Base-by-base conservation (phyloP, 441 rosid species). In the Pelargonium cotyledonis region DNA sequence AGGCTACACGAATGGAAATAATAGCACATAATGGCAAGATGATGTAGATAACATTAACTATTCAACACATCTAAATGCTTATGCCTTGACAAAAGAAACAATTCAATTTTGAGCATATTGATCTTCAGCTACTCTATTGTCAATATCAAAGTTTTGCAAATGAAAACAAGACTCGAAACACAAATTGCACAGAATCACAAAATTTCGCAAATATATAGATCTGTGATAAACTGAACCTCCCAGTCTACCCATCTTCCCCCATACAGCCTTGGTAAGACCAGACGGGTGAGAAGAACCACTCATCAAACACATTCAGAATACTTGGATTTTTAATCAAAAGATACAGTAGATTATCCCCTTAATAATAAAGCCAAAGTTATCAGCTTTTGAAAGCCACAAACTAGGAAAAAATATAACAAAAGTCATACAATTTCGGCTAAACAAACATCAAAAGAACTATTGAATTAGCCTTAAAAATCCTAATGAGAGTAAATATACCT, bases 401-500 rank as follows among this genome's bases (percentile, higher is more conserved):
- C 41, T 5, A 23, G 16, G 23, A 15, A 31, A 29, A 62, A 62
- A 8, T 23, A 1, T 58, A 62, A 26, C 41, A 23, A 10, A 62
- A 29, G 41, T 62, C 8, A 23, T 19, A 16, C 31, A 18, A 58
- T 61, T 61, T 31, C 14, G 65, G 65, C 14, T 29, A 12, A 11
- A 62, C 65, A 62, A 62, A 11, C 65, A 67, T 40, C 23, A 64
- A 64, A 16, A n/a, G 40, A 38, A 64, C 35, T 16, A 41, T 31
- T n/a, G 21, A 19, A 15, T 31, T 15, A 64, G 8, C 46, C 63
- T 31, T 4, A 11, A 60, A 60, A 21, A 6, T n/a, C 63, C 31
- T 60, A 18, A 5, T 60, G 29, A 60, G 63, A 60, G 14, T 51
- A 46, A 31, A 61, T 41, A 19, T 86, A 93, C 96, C 99, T 85